phyloP scores from a whole-genome alignment of 352 stramenopile species.

The Thalassiosira hispida region DNA sequence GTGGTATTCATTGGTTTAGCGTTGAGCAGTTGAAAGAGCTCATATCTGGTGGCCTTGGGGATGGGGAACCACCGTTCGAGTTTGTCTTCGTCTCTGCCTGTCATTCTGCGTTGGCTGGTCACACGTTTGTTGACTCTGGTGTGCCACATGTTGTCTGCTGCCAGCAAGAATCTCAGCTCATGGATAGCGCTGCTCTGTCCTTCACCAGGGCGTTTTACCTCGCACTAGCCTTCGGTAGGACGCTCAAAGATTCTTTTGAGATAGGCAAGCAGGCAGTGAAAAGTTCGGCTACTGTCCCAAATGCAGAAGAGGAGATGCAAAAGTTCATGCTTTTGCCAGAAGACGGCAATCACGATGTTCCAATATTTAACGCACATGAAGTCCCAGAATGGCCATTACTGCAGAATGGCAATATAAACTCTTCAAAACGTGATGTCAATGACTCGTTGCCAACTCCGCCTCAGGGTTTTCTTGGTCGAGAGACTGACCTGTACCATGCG shows the following conservation, averaged over 20 bases:
- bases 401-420: conserved; percentile 31
- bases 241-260: conserved; percentile 84
- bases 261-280: conserved; percentile 82
- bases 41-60: conserved; percentile 47
- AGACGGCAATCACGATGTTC: conserved; percentile 78
- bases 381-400: conserved; percentile 66
- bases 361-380: conserved; percentile 71
- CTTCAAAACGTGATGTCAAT: conserved; percentile 67
- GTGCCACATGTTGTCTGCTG: conserved; percentile 87
- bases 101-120: conserved; percentile 79
- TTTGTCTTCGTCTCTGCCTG: conserved; percentile 89
- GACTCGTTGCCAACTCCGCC: conserved; percentile 72
- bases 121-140: conserved; percentile 85
- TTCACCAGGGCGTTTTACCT: conserved; percentile 87
- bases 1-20: conserved; percentile 80
- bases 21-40: conserved; percentile 79
- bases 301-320: conserved; percentile 78
- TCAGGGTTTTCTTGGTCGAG: conserved; percentile 83
- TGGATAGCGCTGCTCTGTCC: conserved; percentile 83
- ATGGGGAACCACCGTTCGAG: conserved; percentile 64
- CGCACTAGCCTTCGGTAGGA: conserved; percentile 81
- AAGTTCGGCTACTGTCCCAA: conserved; percentile 70
- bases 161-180: conserved; percentile 80
- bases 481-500: conserved; percentile 83
- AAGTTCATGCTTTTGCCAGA: conserved; percentile 86